These are phyloP conservation scores for Phytophthora kernoviae DNA, from an alignment of 352 stramenopile species.

Conservation along the genomic window DNA sequence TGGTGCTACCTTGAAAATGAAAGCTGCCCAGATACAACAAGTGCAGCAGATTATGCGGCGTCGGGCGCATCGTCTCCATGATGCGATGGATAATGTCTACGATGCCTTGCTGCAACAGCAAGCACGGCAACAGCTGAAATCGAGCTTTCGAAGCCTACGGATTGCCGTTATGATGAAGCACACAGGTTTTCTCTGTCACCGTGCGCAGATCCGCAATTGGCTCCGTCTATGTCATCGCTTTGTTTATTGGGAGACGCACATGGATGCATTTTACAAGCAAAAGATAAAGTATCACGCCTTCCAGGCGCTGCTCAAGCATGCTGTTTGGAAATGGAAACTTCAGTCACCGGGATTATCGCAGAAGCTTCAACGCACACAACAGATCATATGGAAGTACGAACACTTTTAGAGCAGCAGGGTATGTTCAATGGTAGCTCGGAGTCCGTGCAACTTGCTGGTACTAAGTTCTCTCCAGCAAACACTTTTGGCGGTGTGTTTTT, in stretches of 20 bases:
- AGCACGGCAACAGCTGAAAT: constrained; percentile 44
- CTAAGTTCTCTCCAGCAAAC: constrained; percentile 53
- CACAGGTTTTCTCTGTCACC: constrained; percentile 44
- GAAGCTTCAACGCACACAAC: constrained; percentile 40
- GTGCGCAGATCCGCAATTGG: constrained; percentile 64
- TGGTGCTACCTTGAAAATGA: constrained; percentile 49
- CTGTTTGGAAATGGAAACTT: constrained; percentile 58
- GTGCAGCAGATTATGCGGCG: constrained; percentile 55
- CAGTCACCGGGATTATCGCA: constrained; percentile 42
- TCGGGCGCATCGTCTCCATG: constrained; percentile 56
- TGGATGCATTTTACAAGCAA: constrained; percentile 37
- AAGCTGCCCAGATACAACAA: constrained; percentile 49
- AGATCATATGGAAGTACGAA: constrained; percentile 50
- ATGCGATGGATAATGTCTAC: constrained; percentile 67
- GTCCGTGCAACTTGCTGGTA: constrained; percentile 38
- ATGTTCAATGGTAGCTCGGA: constrained; percentile 41
- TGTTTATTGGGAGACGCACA: constrained; percentile 54
- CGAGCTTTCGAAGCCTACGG: constrained; percentile 61
- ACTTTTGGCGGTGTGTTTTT: constrained; percentile 51
- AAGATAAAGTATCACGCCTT: constrained; percentile 56
- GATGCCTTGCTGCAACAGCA: constrained; percentile 55
- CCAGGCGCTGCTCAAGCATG: constrained; percentile 46
- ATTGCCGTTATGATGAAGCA: constrained; percentile 57
- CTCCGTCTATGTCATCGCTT: constrained; percentile 61
- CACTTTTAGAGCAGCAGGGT: constrained; percentile 28